Base-by-base conservation (phyloP, 129 eudicot species). In the Pittosporum tobira region DNA sequence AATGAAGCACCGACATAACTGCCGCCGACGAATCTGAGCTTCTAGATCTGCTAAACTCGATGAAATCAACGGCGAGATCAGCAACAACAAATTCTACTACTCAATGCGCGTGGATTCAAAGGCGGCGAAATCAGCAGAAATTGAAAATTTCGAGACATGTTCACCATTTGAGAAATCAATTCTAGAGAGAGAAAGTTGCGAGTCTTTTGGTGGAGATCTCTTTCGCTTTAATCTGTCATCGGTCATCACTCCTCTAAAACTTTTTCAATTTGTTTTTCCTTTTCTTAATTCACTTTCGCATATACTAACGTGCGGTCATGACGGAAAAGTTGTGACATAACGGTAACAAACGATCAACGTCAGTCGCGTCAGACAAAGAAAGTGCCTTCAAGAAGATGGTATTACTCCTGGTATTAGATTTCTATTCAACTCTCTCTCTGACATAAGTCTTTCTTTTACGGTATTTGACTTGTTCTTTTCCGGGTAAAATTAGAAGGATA, bases 261-360 rank as follows among this genome's bases (percentile, higher is more conserved):
- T 70, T 70, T 58, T 18, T n/a, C n/a, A n/a, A n/a, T 34, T 34
- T 7, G 6, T 11, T 34, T 45, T 45, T 16, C 5, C 27, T 19
- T 48, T 29, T 58, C 6, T 31, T 45, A 20, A 5, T 59, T 22
- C 42, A 36, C 26, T 16, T 24, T 8, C 6, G 59, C 14, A 11
- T 20, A 51, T 31, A 16, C 56, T 68, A 73, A 74, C 74, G 74
- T 69, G 81, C 76, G 79, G 64, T 44, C 36, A 72, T 64, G 72
- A 79, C 85, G 85, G 81, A 71, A 65, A 67, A 48, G 66, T 9
- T 5, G 52, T 23, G 31, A 59, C 61, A 62, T 70, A 79, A 79
- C 84, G 80, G 81, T 67, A 29, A 62, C 42, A 24, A 70, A n/a
- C 20, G n/a, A 59, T 66, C 74, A 24, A 71, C 80, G 84, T 74